phyloP scores from a whole-genome alignment of 1,284 basidiomycete species.

The Puccinia novopanici region DNA sequence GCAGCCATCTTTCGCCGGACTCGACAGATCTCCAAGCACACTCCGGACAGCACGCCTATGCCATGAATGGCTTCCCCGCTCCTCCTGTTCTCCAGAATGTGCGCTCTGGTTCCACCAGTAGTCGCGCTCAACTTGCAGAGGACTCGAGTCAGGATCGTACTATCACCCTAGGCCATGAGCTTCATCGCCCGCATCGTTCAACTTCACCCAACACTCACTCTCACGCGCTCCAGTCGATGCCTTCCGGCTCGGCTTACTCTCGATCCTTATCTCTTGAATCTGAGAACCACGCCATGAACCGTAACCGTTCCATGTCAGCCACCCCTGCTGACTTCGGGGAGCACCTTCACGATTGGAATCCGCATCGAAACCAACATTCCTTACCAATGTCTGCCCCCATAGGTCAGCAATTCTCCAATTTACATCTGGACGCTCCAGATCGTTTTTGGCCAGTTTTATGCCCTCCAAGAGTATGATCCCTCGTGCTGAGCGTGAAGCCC shows the following conservation, averaged over 20 bases:
- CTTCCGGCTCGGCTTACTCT: slow-evolving; percentile 24
- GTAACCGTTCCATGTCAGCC: slow-evolving; percentile 22
- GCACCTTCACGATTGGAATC: slow-evolving; percentile 18
- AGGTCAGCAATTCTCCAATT: slow-evolving; percentile 33
- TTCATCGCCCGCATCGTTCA: slow-evolving; percentile 5
- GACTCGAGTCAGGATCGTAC: slow-evolving; percentile 9
- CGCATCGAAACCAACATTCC: background rate
- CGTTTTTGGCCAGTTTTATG: background rate
- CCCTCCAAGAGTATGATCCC: slow-evolving; percentile 12
- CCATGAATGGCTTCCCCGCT: background rate
- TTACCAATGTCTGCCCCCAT: slow-evolving; percentile 23
- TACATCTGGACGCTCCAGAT: slow-evolving; percentile 32
- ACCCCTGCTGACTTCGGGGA: background rate
- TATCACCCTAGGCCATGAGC: background rate
- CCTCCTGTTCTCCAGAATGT: slow-evolving; percentile 10
- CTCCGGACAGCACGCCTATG: slow-evolving; percentile 11
- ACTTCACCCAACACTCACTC: background rate
- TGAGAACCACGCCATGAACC: slow-evolving; percentile 17
- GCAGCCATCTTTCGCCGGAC: background rate
- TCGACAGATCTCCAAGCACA: slow-evolving; percentile 26
- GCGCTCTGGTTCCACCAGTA: background rate
- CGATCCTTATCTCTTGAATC: slow-evolving; percentile 21
- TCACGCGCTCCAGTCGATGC: slow-evolving; percentile 15
- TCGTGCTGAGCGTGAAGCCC: slow-evolving; percentile 41
- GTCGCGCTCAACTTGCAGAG: slow-evolving; percentile 1